A percentile compares a stretch with the other conserved stretches of the same genome.
Conservation (phyloP, 1,284 basidiomycete genomes). For the Microbotryomycetes sp. region DNA sequence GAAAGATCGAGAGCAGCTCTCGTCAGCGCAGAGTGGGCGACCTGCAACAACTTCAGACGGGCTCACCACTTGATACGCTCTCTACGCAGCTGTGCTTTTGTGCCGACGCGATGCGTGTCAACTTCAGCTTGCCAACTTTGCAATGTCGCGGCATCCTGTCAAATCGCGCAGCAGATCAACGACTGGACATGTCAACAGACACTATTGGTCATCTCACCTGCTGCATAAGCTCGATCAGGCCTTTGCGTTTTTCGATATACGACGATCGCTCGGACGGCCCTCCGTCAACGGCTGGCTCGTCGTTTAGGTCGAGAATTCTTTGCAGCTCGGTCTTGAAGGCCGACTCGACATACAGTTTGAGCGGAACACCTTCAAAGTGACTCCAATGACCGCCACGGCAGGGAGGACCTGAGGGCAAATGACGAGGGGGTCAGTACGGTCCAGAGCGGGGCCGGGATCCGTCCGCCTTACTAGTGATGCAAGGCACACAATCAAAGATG, state of each 20-base stretch:
- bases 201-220: neutral
- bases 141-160: slow-evolving; percentile 5
- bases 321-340: neutral
- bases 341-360: neutral
- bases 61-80: neutral
- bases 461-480: neutral
- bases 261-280: neutral
- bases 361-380: neutral
- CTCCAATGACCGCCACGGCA: slow-evolving; percentile 3
- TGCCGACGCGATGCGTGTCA: neutral
- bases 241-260: neutral
- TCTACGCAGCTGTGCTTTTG: neutral
- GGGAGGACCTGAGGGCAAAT: neutral
- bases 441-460: no score
- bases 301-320: neutral
- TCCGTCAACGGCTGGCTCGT: neutral
- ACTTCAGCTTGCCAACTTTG: slow-evolving; percentile 1
- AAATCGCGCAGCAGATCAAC: neutral
- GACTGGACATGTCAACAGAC: neutral
- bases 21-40: neutral
- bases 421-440: no score
- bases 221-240: neutral
- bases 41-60: neutral
- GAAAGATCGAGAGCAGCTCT: no score
- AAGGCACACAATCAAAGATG: neutral